Evolutionary conservation across 2,329 filamentous ascomycete species (phyloP).

Genomic region (Neoarthrinium moseri): DNA sequence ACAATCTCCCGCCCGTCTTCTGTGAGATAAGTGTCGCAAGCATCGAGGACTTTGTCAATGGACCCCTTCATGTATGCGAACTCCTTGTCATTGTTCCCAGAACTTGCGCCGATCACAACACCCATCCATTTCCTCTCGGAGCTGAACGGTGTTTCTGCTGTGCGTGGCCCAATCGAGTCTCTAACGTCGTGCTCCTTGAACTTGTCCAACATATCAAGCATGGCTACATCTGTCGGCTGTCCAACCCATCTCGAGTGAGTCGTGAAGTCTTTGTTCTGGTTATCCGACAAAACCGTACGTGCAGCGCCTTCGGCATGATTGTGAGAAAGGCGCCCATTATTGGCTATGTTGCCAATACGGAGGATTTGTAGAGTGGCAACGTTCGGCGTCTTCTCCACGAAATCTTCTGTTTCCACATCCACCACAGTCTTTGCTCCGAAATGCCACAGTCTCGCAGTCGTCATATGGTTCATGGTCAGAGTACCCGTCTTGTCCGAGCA

Average conservation of each 20-base stretch:
- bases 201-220: slow-evolving; percentile 86
- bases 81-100: slow-evolving; percentile 62
- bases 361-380: slow-evolving; percentile 77
- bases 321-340: slow-evolving; percentile 82
- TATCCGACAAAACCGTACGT: slow-evolving; percentile 82
- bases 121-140: slow-evolving; percentile 99
- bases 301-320: slow-evolving; percentile 57
- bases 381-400: slow-evolving; percentile 59
- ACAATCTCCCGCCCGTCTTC: slow-evolving; percentile 83
- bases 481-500: slow-evolving; percentile 98
- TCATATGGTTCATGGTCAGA: slow-evolving; percentile 97
- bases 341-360: slow-evolving; percentile 93
- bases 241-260: slow-evolving; percentile 89
- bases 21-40: slow-evolving; percentile 89
- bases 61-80: slow-evolving; percentile 95
- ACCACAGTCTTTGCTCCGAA: slow-evolving; percentile 64
- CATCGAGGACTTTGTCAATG: slow-evolving; percentile 79
- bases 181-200: slow-evolving; percentile 92
- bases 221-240: slow-evolving; percentile 96
- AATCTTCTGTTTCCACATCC: slow-evolving; percentile 54
- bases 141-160: slow-evolving; percentile 89
- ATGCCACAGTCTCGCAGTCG: slow-evolving; percentile 93
- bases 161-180: slow-evolving; percentile 77
- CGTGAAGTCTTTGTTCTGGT: slow-evolving; percentile 62
- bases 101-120: slow-evolving; percentile 71